Evolutionary conservation across 2,329 filamentous ascomycete genomes (phyloP).

Genomic region (Mycosphaerelloides madeirae): DNA sequence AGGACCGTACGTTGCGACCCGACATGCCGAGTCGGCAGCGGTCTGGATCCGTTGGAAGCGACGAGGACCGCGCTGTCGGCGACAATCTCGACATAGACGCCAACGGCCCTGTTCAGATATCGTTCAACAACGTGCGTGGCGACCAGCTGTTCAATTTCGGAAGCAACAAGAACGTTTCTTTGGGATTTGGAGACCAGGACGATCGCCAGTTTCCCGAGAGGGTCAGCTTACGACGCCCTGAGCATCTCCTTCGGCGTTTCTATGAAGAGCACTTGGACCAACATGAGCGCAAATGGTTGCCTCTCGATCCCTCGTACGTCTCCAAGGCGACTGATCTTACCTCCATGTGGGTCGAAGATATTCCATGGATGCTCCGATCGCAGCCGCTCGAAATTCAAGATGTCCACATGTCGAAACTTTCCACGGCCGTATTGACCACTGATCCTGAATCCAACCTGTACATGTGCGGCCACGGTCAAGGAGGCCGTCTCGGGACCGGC

Average conservation of each 20-base stretch:
- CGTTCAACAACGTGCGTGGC: conserved; percentile 48
- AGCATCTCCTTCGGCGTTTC: conserved; percentile 69
- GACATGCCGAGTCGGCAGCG: conserved; percentile 32
- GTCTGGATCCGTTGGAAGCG: conserved; percentile 35
- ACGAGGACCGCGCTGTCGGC: conserved; percentile 42
- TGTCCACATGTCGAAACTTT: conserved; percentile 82
- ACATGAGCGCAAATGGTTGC: conserved; percentile 34
- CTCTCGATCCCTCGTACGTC: conserved; percentile 31
- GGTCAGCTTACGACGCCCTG: conserved; percentile 68
- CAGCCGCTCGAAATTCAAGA: conserved; percentile 73
- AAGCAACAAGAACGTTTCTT: conserved; percentile 89
- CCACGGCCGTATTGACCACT: conserved; percentile 80
- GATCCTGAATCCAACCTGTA: conserved; percentile 89
- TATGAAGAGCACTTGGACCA: conserved; percentile 61
- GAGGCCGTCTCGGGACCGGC: conserved; percentile 81
- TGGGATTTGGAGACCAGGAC: conserved; percentile 92
- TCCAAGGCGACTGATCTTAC: conserved; percentile 18
- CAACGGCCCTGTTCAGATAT: conserved; percentile 13
- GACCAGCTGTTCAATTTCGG: conserved; percentile 92
- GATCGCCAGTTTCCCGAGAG: conserved; percentile 91
- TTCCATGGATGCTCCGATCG: conserved; percentile 69
- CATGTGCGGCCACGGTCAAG: conserved; percentile 85
- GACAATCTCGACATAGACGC: conserved; percentile 51
- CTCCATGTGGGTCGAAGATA: conserved; percentile 43
- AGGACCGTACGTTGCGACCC: conserved; percentile 59